Evolutionary conservation across 2,329 filamentous ascomycete genomes (phyloP).

Genomic region (Furcasterigmium furcatum): DNA sequence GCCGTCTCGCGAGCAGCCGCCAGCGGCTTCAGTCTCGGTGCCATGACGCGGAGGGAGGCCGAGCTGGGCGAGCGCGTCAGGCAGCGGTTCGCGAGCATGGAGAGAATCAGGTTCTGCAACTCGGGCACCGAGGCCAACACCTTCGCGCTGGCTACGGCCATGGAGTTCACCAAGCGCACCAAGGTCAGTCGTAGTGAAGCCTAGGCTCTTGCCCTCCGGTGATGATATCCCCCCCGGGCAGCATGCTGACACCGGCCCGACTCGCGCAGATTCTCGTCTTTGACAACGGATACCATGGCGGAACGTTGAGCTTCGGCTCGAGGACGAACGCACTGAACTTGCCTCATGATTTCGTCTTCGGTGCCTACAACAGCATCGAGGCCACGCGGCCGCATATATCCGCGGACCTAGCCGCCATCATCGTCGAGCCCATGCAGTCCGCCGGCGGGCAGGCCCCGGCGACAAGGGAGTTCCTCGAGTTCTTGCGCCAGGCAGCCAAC

Average conservation of each 20-base stretch:
- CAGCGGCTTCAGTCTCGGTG: conserved; percentile 51
- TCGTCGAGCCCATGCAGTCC: conserved; percentile 65
- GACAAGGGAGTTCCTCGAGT: conserved; percentile 36
- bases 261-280: no score
- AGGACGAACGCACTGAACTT: conserved; percentile 24
- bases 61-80: conserved; percentile 45
- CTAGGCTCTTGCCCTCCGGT: no score
- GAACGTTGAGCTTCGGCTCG: conserved; percentile 27
- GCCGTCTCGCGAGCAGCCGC: conserved; percentile 42
- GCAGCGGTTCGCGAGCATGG: conserved; percentile 45
- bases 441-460: conserved; percentile 55
- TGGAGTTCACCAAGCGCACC: conserved; percentile 37
- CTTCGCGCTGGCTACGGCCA: conserved; percentile 52
- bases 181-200: no score
- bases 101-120: conserved; percentile 58
- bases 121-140: conserved; percentile 64
- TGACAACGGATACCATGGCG: conserved; percentile 37
- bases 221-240: no score
- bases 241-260: no score
- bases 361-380: conserved; percentile 51
- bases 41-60: conserved; percentile 46
- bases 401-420: conserved; percentile 54
- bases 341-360: conserved; percentile 53
- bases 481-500: conserved; percentile 33
- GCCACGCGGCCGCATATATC: conserved; percentile 32